These are phyloP conservation scores for Plantago ovata DNA, from an alignment of 257 asterid genomes.

Conservation along the genomic window DNA sequence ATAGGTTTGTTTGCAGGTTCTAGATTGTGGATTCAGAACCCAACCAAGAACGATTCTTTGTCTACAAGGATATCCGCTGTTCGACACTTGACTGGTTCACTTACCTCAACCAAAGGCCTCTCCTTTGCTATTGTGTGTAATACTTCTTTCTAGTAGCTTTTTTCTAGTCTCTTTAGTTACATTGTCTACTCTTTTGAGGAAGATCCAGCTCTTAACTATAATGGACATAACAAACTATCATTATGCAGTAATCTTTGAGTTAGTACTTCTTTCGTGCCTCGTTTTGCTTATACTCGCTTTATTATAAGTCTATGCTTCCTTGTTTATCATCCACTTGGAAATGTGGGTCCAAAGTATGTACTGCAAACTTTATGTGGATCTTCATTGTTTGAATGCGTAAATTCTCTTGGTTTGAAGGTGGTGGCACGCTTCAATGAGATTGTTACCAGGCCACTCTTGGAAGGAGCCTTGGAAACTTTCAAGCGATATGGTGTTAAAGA, in stretches of 20 bases:
- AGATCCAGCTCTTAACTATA: too few relatives aligned
- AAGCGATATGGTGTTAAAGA: constrained; percentile 74
- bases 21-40: constrained; percentile 32
- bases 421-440: constrained; percentile 97
- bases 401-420: constrained; percentile 40
- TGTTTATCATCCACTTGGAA: too few relatives aligned
- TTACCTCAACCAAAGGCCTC: constrained; percentile 57
- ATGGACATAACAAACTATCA: too few relatives aligned
- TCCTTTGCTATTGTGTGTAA: constrained; percentile 73
- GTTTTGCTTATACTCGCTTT: too few relatives aligned
- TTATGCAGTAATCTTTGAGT: too few relatives aligned
- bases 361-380: not conserved
- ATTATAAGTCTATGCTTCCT: too few relatives aligned
- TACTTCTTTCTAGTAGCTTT: constrained; percentile 12
- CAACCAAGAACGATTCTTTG: constrained; percentile 27
- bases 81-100: constrained; percentile 68
- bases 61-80: constrained; percentile 46
- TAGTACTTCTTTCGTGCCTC: too few relatives aligned
- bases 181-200: too few relatives aligned
- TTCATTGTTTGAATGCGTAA: not conserved
- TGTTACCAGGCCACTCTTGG: constrained; percentile 73
- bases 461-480: constrained; percentile 94
- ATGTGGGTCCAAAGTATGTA: too few relatives aligned
- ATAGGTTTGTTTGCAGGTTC: constrained; percentile 25
- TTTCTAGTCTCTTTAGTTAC: not conserved